Percentiles rank a stretch among this genome's conserved stretches.
Conservation (phyloP, 1,139 yeast genomes). For the Lodderomyces jiufengensis region DNA sequence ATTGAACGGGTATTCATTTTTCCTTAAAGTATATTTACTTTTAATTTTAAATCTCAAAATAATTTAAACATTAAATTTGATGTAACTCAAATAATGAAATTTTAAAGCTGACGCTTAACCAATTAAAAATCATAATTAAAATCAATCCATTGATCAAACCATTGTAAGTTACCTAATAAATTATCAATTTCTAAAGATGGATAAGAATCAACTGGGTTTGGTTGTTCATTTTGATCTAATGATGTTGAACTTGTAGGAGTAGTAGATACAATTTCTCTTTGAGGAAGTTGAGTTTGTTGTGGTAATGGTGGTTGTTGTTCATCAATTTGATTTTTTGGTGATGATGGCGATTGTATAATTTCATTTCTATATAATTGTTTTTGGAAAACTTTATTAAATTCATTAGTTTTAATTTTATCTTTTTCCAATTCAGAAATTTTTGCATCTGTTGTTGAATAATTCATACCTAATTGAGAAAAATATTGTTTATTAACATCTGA, state of each 20-base stretch:
- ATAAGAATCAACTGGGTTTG: slow-evolving; percentile 10
- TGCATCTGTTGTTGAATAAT: slow-evolving; percentile 13
- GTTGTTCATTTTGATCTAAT: slow-evolving; percentile 3
- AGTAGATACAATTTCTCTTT: neutral
- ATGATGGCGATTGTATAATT: neutral
- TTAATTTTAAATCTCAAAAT: too few species aligned
- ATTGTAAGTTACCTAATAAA: slow-evolving; percentile 44
- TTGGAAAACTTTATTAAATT: slow-evolving; percentile 21
- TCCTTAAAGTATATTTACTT: too few species aligned
- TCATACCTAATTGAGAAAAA: slow-evolving; percentile 44
- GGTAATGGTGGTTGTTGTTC: slow-evolving; percentile 5
- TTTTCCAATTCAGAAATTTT: neutral
- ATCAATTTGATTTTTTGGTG: slow-evolving; percentile 1
- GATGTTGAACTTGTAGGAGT: slow-evolving; percentile 13
- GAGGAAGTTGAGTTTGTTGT: neutral
- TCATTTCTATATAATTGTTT: slow-evolving; percentile 20
- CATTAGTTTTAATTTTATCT: slow-evolving; percentile 12
- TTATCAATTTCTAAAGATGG: slow-evolving; percentile 21
- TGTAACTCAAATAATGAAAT: too few species aligned
- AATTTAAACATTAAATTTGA: too few species aligned
- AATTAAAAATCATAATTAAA: slow-evolving; percentile 23
- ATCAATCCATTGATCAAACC: slow-evolving; percentile 56
- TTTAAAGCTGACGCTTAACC: too few species aligned
- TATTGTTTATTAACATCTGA: slow-evolving; percentile 48
- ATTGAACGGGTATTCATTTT: too few species aligned